These are phyloP conservation scores for Sphaerobolus stellatus DNA, from an alignment of 1,284 basidiomycete genomes.

Conservation along the genomic window DNA sequence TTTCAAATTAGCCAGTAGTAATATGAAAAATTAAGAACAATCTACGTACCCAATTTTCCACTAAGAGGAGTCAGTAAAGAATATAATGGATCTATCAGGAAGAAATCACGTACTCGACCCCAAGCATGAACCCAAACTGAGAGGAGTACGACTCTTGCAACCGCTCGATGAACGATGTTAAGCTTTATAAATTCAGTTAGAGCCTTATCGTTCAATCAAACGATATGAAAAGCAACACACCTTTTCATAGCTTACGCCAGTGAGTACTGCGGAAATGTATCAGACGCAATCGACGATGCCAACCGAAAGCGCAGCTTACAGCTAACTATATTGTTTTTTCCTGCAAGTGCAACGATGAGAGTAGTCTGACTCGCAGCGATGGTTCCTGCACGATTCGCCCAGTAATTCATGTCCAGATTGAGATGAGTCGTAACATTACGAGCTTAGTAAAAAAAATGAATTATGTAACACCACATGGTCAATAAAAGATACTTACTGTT, in stretches of 20 bases:
- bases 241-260: conserved; percentile 61
- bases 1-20: no score
- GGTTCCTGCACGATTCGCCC: conserved; percentile 48
- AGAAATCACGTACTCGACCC: background rate
- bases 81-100: no score
- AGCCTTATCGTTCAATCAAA: background rate
- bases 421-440: conserved; percentile 23
- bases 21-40: no score
- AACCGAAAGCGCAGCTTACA: conserved; percentile 36
- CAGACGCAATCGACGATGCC: background rate
- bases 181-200: conserved; percentile 39
- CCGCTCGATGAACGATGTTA: conserved; percentile 47
- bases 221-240: conserved; percentile 32
- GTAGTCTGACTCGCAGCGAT: conserved; percentile 58
- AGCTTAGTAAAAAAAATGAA: conserved; percentile 26
- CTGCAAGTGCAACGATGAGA: conserved; percentile 60
- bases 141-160: background rate
- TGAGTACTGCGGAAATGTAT: conserved; percentile 42
- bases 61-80: no score
- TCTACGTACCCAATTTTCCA: no score
- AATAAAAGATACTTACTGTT: conserved; percentile 40
- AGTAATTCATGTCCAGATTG: conserved; percentile 40
- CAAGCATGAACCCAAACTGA: background rate
- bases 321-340: conserved; percentile 63
- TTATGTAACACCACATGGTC: background rate